Evolutionary conservation across 2,329 filamentous ascomycete genomes (phyloP).

Genomic region (Macrophomina pseudophaseolina): DNA sequence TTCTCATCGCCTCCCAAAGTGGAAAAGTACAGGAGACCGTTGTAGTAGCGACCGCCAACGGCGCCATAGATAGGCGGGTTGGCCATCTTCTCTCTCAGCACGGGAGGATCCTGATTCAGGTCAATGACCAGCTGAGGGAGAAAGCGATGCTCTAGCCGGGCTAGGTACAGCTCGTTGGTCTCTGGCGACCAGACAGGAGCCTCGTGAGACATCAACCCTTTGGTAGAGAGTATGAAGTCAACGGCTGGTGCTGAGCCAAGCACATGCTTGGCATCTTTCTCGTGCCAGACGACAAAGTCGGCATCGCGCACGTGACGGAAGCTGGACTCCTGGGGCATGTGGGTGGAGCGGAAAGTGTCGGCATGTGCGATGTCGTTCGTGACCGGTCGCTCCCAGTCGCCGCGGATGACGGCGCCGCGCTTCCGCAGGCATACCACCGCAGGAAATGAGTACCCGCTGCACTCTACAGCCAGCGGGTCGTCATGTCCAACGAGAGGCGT

Average conservation of each 20-base stretch:
- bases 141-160: neutral
- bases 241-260: constrained; percentile 32
- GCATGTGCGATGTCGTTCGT: neutral
- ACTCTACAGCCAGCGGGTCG: neutral
- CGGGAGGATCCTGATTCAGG: constrained; percentile 1
- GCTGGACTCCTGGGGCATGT: constrained; percentile 31
- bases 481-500: neutral
- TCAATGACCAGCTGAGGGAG: constrained; percentile 4
- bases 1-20: neutral
- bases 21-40: constrained; percentile 9
- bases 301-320: constrained; percentile 30
- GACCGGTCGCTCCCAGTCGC: neutral
- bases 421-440: neutral
- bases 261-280: constrained; percentile 29
- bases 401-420: constrained; percentile 4
- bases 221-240: constrained; percentile 30
- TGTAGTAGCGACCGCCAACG: neutral
- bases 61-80: constrained; percentile 3
- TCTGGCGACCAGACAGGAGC: constrained; percentile 28
- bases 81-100: neutral
- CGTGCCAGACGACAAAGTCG: constrained; percentile 37
- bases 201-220: constrained; percentile 18
- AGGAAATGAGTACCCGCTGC: neutral
- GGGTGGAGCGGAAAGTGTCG: constrained; percentile 4
- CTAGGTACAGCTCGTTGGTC: constrained; percentile 19